Percentiles rank a stretch among this genome's conserved stretches.
These are phyloP conservation scores for Septoria linicola DNA, from an alignment of 2,329 filamentous ascomycete genomes.

Conservation along the genomic window DNA sequence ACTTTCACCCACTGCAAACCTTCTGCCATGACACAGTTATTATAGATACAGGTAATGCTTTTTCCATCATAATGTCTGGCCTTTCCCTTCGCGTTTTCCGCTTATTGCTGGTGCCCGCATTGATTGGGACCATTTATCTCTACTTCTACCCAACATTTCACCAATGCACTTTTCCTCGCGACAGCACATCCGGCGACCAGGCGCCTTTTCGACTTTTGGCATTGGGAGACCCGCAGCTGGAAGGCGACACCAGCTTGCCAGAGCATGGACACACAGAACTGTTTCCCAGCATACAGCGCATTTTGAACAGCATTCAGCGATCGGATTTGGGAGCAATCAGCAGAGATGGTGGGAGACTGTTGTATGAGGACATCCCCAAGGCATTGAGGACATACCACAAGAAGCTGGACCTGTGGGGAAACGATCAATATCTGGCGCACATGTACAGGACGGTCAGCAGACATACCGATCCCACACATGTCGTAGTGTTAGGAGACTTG, in stretches of 20 bases:
- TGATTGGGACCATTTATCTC: conserved; percentile 71
- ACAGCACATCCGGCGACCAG: conserved; percentile 27
- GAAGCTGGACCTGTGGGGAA: conserved; percentile 82
- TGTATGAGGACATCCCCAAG: conserved; percentile 62
- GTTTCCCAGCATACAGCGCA: conserved; percentile 41
- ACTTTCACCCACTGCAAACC: background rate
- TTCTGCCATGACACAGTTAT: conserved; percentile 2
- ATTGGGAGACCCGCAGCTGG: conserved; percentile 88
- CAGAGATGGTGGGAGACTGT: conserved; percentile 27
- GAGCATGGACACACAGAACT: conserved; percentile 45
- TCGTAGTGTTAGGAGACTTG: conserved; percentile 84
- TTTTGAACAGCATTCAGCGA: conserved; percentile 19
- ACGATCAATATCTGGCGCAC: conserved; percentile 92
- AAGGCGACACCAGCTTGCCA: conserved; percentile 83
- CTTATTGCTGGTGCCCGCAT: conserved; percentile 62
- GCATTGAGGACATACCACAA: conserved; percentile 70
- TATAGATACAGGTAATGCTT: background rate
- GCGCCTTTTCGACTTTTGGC: conserved; percentile 85
- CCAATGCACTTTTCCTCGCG: conserved; percentile 72
- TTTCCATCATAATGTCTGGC: conserved; percentile 38
- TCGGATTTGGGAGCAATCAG: conserved; percentile 14
- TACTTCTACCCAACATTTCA: conserved; percentile 84
- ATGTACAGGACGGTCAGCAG: conserved; percentile 81
- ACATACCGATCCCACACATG: conserved; percentile 83
- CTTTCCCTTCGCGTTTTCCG: conserved; percentile 48